Evolutionary conservation across 2,329 filamentous ascomycete species (phyloP).

Genomic region (Aspergillus tamarii): DNA sequence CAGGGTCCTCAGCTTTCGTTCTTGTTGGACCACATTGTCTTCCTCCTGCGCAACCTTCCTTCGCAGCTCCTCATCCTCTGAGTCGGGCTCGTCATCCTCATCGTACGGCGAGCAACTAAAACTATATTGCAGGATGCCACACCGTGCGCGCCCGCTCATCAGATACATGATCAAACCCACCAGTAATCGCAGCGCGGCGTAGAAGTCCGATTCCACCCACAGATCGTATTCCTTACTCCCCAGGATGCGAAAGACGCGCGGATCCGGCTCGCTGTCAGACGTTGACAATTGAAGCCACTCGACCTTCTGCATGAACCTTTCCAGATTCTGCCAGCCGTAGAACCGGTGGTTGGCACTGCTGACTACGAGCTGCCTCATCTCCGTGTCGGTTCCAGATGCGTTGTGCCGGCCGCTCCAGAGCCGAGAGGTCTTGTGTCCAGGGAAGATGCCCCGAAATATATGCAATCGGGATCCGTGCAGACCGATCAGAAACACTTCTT

Average conservation of each 20-base stretch:
- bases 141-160: conserved; percentile 30
- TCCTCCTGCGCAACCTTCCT: conserved; percentile 14
- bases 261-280: conserved; percentile 20
- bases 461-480: conserved; percentile 34
- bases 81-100: conserved; percentile 12
- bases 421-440: conserved; percentile 29
- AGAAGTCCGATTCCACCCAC: conserved; percentile 28
- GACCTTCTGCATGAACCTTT: conserved; percentile 20
- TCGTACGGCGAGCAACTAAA: conserved; percentile 26
- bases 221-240: conserved; percentile 33
- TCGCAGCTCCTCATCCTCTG: conserved; percentile 12
- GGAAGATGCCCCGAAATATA: conserved; percentile 33
- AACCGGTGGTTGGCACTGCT: conserved; percentile 13
- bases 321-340: conserved; percentile 22
- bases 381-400: background rate
- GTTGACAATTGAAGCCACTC: conserved; percentile 19
- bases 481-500: conserved; percentile 33
- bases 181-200: conserved; percentile 20
- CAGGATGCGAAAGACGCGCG: conserved; percentile 26
- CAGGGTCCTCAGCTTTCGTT: conserved; percentile 14
- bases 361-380: background rate
- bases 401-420: conserved; percentile 27
- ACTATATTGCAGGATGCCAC: conserved; percentile 26
- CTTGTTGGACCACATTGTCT: conserved; percentile 14
- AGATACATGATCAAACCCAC: conserved; percentile 30